Base-by-base conservation (phyloP, 2,329 filamentous ascomycete species). In the Nothopassalora personata region DNA sequence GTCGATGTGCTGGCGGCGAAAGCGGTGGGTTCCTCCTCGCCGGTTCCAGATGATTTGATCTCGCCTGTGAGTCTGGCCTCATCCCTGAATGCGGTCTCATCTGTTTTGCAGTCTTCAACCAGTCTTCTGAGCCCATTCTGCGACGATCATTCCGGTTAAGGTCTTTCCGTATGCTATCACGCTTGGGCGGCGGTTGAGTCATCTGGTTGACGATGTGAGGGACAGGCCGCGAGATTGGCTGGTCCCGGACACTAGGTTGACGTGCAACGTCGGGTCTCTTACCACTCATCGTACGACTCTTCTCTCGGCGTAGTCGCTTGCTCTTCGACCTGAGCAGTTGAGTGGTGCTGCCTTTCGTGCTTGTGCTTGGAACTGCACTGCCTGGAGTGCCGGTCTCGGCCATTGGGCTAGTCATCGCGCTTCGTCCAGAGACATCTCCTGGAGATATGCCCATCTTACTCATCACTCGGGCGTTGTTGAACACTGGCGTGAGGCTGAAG, bases 401-500 rank as follows among this genome's bases (percentile, higher is more conserved):
- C 3, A 52, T 34, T 23, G 15, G 46, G 39, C 19, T 39, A 28
- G 46, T 49, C 46, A 27, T 28, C 5, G 46, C 46, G 46, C 36
- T 39, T 43, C 43, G 27, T 43, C 59, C 51, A 34, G 43, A 19
- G 47, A 49, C 27, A 6, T 19, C 34, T 47, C 51, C 54, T 19
- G 52, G 49, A n/a, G 54, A 36, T 13, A 61, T 51, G 5, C 59
- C 61, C 31, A 61, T 49, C 30, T 51, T 58, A 49, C 54, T 59
- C 49, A 57, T 39, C 13, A 56, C 47, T 3, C 59, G 60, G 1
- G 55, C 18, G n/a, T 57, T 58, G 43, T 56, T 53, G 19, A 56
- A 28, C 11, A 48, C 43, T 30, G 59, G 52, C 30, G 54, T 58
- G 27, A 60, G 33, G 48, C 63, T 65, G 51, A 63, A 60, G 36